Conservation (phyloP, 345 rosid genomes). For the Excoecaria agallocha region DNA sequence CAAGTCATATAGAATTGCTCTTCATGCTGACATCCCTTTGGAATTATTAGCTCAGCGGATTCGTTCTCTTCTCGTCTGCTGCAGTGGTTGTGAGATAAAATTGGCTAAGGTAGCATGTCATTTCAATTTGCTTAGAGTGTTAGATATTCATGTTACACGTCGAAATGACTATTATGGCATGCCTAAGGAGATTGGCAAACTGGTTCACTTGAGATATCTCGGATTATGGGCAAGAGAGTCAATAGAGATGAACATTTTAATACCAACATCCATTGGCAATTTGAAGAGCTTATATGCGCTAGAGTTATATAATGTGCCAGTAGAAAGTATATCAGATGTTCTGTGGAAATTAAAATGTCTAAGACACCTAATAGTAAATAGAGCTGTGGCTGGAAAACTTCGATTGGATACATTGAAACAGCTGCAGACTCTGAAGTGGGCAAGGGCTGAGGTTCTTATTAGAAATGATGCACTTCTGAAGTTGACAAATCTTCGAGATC, state of each 20-base stretch:
- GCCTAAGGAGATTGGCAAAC: not conserved
- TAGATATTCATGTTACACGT: not conserved
- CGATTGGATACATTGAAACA: not conserved
- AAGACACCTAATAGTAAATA: not conserved
- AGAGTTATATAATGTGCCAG: not conserved
- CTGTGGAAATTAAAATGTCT: not conserved
- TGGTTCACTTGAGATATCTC: not conserved
- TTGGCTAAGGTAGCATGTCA: not conserved
- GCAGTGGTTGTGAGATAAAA: no score
- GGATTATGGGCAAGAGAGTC: no score
- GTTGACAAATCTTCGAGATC: conserved; percentile 4
- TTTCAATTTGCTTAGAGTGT: not conserved
- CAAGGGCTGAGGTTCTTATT: not conserved
- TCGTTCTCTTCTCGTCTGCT: not conserved
- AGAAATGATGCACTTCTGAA: not conserved
- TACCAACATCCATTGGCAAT: not conserved
- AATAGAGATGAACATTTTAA: not conserved
- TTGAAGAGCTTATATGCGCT: not conserved
- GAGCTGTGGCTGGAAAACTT: not conserved
- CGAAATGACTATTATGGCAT: no score
- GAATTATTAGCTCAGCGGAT: not conserved
- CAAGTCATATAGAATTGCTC: not conserved
- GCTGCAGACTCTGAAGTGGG: conserved; percentile 3
- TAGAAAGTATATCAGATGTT: not conserved
- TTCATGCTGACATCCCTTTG: no score